Evolutionary conservation across 345 rosid genomes (phyloP).

Genomic region (Mangifera indica): DNA sequence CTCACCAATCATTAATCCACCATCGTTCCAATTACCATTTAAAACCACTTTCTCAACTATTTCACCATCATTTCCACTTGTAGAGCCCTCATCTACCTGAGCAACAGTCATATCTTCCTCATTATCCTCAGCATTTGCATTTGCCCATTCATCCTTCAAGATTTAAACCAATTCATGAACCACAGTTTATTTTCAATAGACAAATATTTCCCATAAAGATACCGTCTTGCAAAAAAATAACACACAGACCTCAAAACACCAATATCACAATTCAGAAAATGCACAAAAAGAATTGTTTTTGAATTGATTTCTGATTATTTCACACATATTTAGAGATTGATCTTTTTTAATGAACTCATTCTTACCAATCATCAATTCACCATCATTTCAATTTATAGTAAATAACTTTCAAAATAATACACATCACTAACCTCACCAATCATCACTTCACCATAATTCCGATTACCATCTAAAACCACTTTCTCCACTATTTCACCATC

Average conservation of each 20-base stretch:
- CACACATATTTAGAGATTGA: no score
- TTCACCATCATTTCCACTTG: slow-evolving; percentile 9
- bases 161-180: background rate
- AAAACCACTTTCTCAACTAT: slow-evolving; percentile 16
- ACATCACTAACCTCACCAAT: slow-evolving; percentile 19
- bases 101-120: slow-evolving; percentile 14
- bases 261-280: background rate
- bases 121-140: slow-evolving; percentile 7
- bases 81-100: slow-evolving; percentile 9
- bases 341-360: no score
- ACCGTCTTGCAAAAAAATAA: background rate
- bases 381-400: background rate
- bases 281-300: background rate
- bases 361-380: no score
- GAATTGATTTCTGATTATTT: background rate
- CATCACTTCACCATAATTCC: slow-evolving; percentile 3
- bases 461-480: slow-evolving; percentile 9
- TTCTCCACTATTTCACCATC: slow-evolving; percentile 17
- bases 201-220: no score
- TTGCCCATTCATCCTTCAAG: slow-evolving; percentile 18
- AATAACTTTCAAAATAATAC: slow-evolving; percentile 6
- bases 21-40: slow-evolving; percentile 1
- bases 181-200: no score
- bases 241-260: background rate
- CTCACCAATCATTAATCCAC: slow-evolving; percentile 14